Evolutionary conservation across 768 basidiomycete species (phyloP).

Genomic region (Psilocybe tampanensis): DNA sequence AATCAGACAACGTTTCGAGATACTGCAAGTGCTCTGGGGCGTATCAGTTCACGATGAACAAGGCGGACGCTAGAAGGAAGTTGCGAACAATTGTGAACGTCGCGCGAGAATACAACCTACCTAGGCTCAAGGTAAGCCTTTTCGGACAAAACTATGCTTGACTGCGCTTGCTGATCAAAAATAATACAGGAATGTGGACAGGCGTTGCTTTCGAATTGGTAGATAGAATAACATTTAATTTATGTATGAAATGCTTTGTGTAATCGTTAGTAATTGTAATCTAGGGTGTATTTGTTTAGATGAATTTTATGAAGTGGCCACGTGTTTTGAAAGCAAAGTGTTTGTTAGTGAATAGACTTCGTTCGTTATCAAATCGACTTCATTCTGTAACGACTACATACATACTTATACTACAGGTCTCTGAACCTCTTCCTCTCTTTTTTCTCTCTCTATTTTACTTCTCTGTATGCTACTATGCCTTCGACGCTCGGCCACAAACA

Average conservation of each 20-base stretch:
- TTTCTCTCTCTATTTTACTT: constrained; percentile 28
- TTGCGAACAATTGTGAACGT: constrained; percentile 85
- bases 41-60: constrained; percentile 73
- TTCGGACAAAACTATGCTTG: no score
- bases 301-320: constrained; percentile 1
- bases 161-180: constrained; percentile 3
- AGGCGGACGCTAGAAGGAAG: constrained; percentile 69
- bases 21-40: constrained; percentile 90
- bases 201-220: constrained; percentile 46
- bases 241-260: neutral
- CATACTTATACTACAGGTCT: constrained; percentile 25
- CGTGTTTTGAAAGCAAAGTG: neutral
- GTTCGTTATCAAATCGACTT: constrained; percentile 2
- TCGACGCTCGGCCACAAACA: constrained; percentile 59
- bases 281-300: neutral
- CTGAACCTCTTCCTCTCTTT: constrained; percentile 38
- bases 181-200: constrained; percentile 46
- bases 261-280: neutral
- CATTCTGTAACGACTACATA: neutral
- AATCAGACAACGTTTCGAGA: constrained; percentile 82
- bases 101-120: constrained; percentile 70
- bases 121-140: constrained; percentile 61
- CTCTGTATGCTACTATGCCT: constrained; percentile 49
- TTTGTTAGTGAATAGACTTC: no score
- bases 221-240: constrained; percentile 2